A percentile compares a stretch with the other conserved stretches of the same genome.
These are phyloP conservation scores for Xylaria sp. DNA, from an alignment of 2,329 filamentous ascomycete species.

Conservation along the genomic window DNA sequence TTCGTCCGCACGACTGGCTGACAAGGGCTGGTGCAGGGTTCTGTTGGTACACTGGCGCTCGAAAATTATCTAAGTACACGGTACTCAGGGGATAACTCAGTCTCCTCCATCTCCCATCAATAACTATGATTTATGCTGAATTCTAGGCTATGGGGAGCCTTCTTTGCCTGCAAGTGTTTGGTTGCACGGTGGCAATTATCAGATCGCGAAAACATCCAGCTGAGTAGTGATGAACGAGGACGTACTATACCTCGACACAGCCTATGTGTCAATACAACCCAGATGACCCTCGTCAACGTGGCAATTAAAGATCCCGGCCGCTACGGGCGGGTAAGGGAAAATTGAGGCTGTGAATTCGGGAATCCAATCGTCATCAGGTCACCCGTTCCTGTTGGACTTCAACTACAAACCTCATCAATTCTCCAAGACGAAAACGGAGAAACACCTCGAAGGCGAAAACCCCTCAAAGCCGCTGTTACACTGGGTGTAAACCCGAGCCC, in stretches of 20 bases:
- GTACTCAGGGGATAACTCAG: not conserved
- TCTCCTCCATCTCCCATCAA: not conserved
- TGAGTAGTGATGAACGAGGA: constrained; percentile 15
- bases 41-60: constrained; percentile 27
- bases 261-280: constrained; percentile 27
- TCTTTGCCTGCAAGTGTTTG: constrained; percentile 10
- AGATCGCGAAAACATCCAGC: constrained; percentile 7
- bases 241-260: constrained; percentile 18
- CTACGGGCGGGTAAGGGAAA: constrained; percentile 33
- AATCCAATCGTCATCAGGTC: not conserved
- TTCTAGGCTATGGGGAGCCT: not conserved
- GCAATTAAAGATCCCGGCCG: constrained; percentile 26
- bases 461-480: not conserved
- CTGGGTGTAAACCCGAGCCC: not conserved
- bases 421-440: not conserved
- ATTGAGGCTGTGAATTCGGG: constrained; percentile 6
- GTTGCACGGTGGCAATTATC: constrained; percentile 10
- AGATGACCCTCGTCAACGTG: constrained; percentile 27
- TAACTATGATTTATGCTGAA: constrained; percentile 1
- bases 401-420: constrained; percentile 6
- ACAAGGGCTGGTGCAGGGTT: constrained; percentile 21
- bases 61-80: constrained; percentile 12
- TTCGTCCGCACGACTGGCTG: not conserved
- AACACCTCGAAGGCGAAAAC: not conserved
- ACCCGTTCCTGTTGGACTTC: constrained; percentile 6